Conservation (phyloP, 2,329 filamentous ascomycete genomes). For the Aspergillus nomiae region DNA sequence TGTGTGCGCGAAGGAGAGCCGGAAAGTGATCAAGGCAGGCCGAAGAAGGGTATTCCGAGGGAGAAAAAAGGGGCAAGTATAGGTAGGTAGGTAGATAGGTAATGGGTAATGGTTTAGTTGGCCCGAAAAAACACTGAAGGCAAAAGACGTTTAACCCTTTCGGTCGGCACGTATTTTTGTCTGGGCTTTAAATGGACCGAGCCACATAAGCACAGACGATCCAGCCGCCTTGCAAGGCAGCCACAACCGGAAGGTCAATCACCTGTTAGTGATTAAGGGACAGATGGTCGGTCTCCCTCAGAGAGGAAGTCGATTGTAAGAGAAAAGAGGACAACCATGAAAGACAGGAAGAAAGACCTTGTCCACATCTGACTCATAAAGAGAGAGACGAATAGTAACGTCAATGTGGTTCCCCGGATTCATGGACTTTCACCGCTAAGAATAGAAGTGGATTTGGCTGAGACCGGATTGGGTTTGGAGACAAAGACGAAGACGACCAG, state of each 20-base stretch:
- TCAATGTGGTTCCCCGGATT: not conserved
- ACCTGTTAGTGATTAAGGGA: not conserved
- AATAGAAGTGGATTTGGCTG: slow-evolving; percentile 4
- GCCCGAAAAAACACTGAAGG: slow-evolving; percentile 15
- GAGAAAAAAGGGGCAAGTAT: slow-evolving; percentile 8
- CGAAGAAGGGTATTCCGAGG: not conserved
- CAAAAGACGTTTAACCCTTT: slow-evolving; percentile 10
- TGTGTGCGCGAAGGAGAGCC: not conserved
- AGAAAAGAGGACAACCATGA: not conserved
- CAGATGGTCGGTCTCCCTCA: not conserved
- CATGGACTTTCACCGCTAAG: not conserved
- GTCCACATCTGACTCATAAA: not conserved
- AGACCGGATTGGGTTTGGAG: not conserved
- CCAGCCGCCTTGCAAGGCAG: slow-evolving; percentile 4
- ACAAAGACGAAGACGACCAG: not conserved
- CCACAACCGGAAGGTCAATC: not conserved
- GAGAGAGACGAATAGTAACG: not conserved
- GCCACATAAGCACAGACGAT: not conserved
- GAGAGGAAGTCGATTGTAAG: not conserved
- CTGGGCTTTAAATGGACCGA: not conserved
- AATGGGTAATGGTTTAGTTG: slow-evolving; percentile 19
- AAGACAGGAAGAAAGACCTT: not conserved
- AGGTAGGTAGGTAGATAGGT: too few relatives aligned
- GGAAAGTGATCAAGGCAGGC: slow-evolving; percentile 9
- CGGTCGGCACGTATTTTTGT: slow-evolving; percentile 7